Evolutionary conservation across 139 green algal genomes (phyloP), one percentile per base, ranked within the genome.

Genomic region (Coccomyxa sp.): DNA sequence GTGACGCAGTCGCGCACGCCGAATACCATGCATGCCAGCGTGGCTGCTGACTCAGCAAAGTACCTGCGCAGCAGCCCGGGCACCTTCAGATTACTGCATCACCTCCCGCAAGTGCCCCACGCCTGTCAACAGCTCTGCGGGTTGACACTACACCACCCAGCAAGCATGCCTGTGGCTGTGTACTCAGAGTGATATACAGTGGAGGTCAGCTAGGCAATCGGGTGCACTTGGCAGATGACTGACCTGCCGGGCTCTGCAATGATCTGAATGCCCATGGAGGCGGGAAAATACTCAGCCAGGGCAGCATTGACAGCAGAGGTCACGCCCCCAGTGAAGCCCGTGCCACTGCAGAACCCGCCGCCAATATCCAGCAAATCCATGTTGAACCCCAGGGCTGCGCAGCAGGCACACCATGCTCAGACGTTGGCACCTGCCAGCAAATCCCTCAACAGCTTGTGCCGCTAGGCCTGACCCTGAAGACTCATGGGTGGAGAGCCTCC

Each of bases 301-400:
- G 94, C 92, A 6, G 79, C 74, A 80, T 97, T 98, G 78, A 99
- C 92, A 8, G 91, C 91, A 50, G 79, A 75, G 16, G 94, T 90
- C 27, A 97, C 93, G 38, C 87, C 88, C 88, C 87, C 74, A 95
- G 87, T 77, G 69, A 90, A 80, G 81, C 95, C 91, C 36, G 88
- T 84, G 70, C 89, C 94, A 39, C 83, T 85, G 34, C 86, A 93
- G 87, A 99, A 98, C 69, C 96, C 96, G 68, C 96, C 96, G 44
- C 96, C 96, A 74, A 99, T 95, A 87, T 99, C 96, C 39, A 99
- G 88, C 70, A 97, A 79, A 55, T 90, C 83, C 92, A 99, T 96
- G 37, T 85, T 55, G 81, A 94, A 95, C 55, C 96, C 96, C 38
- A 94, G 71, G 1, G 72, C 55, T 29, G 70, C 70, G 16, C 10